phyloP scores from a whole-genome alignment of 331 rosid species.

The Phaseolus coccineus region DNA sequence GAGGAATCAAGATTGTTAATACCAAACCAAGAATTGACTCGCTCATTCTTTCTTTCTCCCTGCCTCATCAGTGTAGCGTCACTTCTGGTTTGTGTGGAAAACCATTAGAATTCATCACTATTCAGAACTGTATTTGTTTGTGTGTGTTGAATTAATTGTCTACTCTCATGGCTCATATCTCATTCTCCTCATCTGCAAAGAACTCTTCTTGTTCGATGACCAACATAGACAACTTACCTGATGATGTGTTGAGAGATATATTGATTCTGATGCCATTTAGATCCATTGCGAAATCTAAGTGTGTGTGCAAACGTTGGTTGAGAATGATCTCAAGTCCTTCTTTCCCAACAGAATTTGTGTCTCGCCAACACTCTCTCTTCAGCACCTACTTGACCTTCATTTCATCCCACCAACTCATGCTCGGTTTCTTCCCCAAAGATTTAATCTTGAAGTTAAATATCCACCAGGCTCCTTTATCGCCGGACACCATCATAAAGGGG shows the following conservation, averaged over 20 bases:
- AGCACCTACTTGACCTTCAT: neutral
- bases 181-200: neutral
- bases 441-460: neutral
- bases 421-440: neutral
- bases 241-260: neutral
- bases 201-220: neutral
- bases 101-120: neutral
- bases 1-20: neutral
- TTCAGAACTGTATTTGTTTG: neutral
- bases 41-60: neutral
- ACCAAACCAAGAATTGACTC: neutral
- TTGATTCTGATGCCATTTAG: neutral
- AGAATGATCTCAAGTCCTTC: neutral
- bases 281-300: neutral
- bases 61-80: neutral
- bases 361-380: neutral
- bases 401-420: neutral
- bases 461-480: neutral
- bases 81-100: neutral
- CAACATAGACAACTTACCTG: neutral
- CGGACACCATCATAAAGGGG: slow-evolving; percentile 4
- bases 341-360: neutral
- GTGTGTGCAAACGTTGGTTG: neutral
- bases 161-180: neutral
- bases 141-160: neutral